Conservation (phyloP, 78 protist genomes). For the Dictyostelium capitatum region DNA sequence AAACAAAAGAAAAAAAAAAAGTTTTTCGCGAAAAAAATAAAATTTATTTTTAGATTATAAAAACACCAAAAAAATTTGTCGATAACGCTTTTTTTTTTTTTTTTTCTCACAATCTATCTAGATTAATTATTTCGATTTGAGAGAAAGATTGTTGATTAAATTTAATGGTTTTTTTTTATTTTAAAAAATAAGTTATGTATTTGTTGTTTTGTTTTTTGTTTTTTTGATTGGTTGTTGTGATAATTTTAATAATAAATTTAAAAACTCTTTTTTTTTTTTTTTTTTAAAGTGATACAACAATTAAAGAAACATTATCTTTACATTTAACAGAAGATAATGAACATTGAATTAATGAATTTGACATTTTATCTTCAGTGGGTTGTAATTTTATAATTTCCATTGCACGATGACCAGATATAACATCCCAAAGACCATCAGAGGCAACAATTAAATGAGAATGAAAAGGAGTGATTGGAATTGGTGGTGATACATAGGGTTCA, state of each 20-base stretch:
- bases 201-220: neutral
- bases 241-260: no score
- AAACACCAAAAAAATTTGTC: no score
- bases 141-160: no score
- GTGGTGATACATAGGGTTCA: constrained; percentile 71
- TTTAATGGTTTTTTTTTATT: neutral
- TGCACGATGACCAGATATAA: constrained; percentile 82
- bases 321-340: constrained; percentile 58
- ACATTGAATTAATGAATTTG: constrained; percentile 34
- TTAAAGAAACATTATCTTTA: constrained; percentile 78
- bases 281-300: constrained; percentile 58
- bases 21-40: no score
- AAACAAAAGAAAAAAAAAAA: no score
- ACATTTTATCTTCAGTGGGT: constrained; percentile 61
- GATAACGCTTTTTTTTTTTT: no score
- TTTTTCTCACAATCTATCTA: no score
- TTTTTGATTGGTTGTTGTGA: no score
- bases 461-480: constrained; percentile 62
- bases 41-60: no score
- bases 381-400: constrained; percentile 75
- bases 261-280: no score
- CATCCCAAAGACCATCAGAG: constrained; percentile 88
- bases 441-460: constrained; percentile 84
- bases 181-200: neutral
- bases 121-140: no score